Evolutionary conservation across 768 basidiomycete species (phyloP).

Genomic region (Coprinopsis strossmayeri): DNA sequence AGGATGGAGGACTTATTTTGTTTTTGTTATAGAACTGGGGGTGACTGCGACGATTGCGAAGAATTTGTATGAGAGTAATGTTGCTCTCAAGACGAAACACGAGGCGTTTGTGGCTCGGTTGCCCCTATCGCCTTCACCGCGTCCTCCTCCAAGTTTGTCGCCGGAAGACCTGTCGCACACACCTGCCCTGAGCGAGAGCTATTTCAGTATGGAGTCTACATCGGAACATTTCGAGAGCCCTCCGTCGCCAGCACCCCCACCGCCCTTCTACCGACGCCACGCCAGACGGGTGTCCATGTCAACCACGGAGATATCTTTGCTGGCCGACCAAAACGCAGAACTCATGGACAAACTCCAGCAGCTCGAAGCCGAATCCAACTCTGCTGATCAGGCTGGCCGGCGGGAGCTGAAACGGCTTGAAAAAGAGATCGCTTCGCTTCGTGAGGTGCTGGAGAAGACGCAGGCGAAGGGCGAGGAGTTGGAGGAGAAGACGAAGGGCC

Average conservation of each 20-base stretch:
- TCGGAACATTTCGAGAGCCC: slow-evolving; percentile 8
- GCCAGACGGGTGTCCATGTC: slow-evolving; percentile 56
- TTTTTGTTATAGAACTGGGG: slow-evolving; percentile 45
- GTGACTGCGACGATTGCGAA: slow-evolving; percentile 65
- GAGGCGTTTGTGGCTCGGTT: slow-evolving; percentile 63
- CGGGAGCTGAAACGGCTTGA: slow-evolving; percentile 67
- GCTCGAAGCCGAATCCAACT: slow-evolving; percentile 63
- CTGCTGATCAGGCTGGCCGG: slow-evolving; percentile 61
- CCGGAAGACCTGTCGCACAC: slow-evolving; percentile 26
- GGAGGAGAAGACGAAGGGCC: slow-evolving; percentile 55
- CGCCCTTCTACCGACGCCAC: slow-evolving; percentile 22
- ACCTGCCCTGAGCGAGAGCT: slow-evolving; percentile 21
- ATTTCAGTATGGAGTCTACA: slow-evolving; percentile 24
- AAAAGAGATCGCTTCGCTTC: slow-evolving; percentile 69
- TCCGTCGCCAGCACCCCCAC: slow-evolving; percentile 18
- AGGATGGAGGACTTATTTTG: slow-evolving; percentile 1
- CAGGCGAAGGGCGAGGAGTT: slow-evolving; percentile 64
- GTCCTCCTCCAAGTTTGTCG: slow-evolving; percentile 17
- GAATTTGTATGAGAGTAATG: slow-evolving; percentile 62
- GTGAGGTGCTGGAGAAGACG: slow-evolving; percentile 73
- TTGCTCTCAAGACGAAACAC: slow-evolving; percentile 63
- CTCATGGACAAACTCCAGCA: slow-evolving; percentile 69
- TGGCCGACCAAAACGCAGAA: slow-evolving; percentile 81
- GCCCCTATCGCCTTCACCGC: slow-evolving; percentile 34
- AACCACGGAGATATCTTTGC: slow-evolving; percentile 58